A percentile compares a stretch with the other conserved stretches of the same genome.
Conservation (phyloP, 164 flowering plant genomes). For the Annona cherimola region DNA sequence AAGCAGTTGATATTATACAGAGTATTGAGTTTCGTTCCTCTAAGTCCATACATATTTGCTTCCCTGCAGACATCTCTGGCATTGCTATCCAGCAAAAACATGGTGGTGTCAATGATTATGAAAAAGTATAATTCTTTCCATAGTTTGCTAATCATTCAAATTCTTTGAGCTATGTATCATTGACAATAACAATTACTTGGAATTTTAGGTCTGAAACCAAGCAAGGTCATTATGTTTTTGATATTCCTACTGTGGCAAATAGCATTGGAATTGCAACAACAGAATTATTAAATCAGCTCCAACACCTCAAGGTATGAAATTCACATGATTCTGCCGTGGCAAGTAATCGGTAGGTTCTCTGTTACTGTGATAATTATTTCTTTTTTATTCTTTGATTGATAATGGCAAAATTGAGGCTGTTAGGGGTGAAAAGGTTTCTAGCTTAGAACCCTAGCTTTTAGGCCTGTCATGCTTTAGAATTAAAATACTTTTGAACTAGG, state of each 20-base stretch:
- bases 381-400: not conserved
- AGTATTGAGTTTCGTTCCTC: not conserved
- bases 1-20: not conserved
- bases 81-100: constrained; percentile 61
- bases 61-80: constrained; percentile 63
- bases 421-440: not conserved
- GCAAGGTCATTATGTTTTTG: constrained; percentile 77
- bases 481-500: too few species aligned
- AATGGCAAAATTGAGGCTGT: not conserved
- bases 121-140: constrained; percentile 43
- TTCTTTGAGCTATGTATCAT: constrained; percentile 2
- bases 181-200: not conserved
- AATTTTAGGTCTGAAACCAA: constrained; percentile 66
- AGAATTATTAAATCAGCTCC: constrained; percentile 51
- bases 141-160: not conserved
- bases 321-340: not conserved
- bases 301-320: constrained; percentile 58
- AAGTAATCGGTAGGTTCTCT: not conserved
- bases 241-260: constrained; percentile 82
- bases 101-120: constrained; percentile 60
- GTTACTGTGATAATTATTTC: not conserved
- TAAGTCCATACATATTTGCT: constrained; percentile 9
- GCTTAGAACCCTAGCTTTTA: too few species aligned
- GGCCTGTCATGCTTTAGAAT: too few species aligned
- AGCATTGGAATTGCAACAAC: constrained; percentile 40